Percentiles rank a stretch among this genome's conserved stretches.
phyloP scores from a whole-genome alignment of 352 stramenopile species.

The Pythium aquatile region DNA sequence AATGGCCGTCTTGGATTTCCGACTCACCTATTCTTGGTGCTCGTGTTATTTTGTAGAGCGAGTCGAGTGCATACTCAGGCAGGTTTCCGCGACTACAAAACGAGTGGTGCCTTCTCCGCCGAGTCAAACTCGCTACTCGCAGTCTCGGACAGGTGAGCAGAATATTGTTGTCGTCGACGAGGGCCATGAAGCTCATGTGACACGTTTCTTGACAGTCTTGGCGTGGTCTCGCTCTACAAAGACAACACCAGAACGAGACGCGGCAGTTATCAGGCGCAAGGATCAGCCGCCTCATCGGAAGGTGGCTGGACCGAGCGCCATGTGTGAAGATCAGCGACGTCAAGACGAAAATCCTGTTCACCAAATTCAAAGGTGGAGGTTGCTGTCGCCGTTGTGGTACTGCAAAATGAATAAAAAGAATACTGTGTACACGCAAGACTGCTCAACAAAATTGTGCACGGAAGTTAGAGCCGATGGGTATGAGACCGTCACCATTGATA shows the following conservation, averaged over 20 bases:
- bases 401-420: not conserved
- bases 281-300: not conserved
- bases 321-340: constrained; percentile 10
- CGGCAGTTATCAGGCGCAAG: constrained; percentile 14
- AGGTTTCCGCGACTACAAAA: constrained; percentile 49
- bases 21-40: not conserved
- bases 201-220: constrained; percentile 30
- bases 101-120: constrained; percentile 69
- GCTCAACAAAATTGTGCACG: not conserved
- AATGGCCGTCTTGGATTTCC: not conserved
- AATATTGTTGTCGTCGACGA: not conserved
- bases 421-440: not conserved
- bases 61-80: constrained; percentile 17
- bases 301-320: constrained; percentile 16
- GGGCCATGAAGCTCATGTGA: not conserved
- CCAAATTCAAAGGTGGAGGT: not conserved
- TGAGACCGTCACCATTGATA: not conserved
- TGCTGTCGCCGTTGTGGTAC: not conserved
- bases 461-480: not conserved
- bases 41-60: not conserved
- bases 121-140: constrained; percentile 47
- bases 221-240: constrained; percentile 60
- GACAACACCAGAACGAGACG: constrained; percentile 8
- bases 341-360: not conserved
- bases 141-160: constrained; percentile 59